Percentiles rank a stretch among this genome's conserved stretches.
Evolutionary conservation across 2,329 filamentous ascomycete species (phyloP).

Genomic region (Nemania sp.): DNA sequence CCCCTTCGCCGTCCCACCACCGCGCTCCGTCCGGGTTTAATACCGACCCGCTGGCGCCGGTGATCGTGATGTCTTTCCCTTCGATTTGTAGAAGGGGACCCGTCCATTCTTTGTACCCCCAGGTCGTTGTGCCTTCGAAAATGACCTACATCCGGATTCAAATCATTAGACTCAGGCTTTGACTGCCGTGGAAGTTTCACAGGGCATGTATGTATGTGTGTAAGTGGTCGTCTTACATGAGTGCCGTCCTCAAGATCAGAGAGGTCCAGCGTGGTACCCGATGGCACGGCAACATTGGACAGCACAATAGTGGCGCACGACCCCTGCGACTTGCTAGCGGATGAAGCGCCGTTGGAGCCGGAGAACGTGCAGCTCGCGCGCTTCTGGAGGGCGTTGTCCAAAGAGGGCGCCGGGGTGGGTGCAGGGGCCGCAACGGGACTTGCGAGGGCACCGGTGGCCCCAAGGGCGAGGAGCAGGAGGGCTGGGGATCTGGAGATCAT

Average conservation of each 20-base stretch:
- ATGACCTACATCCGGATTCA: slow-evolving; percentile 47
- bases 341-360: slow-evolving; percentile 43
- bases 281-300: slow-evolving; percentile 57
- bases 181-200: background rate
- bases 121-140: slow-evolving; percentile 69
- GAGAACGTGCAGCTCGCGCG: slow-evolving; percentile 56
- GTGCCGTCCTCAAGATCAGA: slow-evolving; percentile 55
- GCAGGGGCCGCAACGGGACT: slow-evolving; percentile 6
- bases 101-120: slow-evolving; percentile 66
- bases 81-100: slow-evolving; percentile 66
- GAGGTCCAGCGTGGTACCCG: slow-evolving; percentile 61
- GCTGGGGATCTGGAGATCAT: slow-evolving; percentile 11
- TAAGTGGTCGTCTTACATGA: slow-evolving; percentile 41
- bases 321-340: slow-evolving; percentile 51
- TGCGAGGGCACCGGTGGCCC: slow-evolving; percentile 9
- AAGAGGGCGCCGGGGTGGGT: slow-evolving; percentile 9
- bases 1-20: slow-evolving; percentile 66
- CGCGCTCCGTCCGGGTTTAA: slow-evolving; percentile 59
- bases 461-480: slow-evolving; percentile 15
- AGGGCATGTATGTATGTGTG: background rate
- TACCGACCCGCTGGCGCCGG: slow-evolving; percentile 53
- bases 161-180: background rate
- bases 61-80: slow-evolving; percentile 58
- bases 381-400: slow-evolving; percentile 13
- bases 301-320: slow-evolving; percentile 59